A percentile compares a stretch with the other conserved stretches of the same genome.
Conservation (phyloP, 2,329 filamentous ascomycete species). For the Alternaria sp. region DNA sequence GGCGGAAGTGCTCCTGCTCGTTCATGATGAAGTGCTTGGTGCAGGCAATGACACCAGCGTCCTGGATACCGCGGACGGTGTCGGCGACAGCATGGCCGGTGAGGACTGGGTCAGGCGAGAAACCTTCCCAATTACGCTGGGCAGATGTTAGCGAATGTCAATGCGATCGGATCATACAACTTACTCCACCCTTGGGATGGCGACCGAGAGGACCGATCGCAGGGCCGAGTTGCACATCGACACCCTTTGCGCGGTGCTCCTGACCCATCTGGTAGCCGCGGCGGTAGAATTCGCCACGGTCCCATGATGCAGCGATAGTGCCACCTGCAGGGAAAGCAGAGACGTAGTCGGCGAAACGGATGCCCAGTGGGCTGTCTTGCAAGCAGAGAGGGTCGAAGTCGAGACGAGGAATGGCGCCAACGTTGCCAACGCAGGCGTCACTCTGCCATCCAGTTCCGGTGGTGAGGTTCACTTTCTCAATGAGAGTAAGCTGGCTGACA, state of each 20-base stretch:
- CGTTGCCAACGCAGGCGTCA: conserved; percentile 68
- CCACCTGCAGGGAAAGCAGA: conserved; percentile 82
- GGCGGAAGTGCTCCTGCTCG: conserved; percentile 72
- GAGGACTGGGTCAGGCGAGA: conserved; percentile 76
- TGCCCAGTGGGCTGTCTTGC: conserved; percentile 83
- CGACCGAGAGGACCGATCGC: conserved; percentile 77
- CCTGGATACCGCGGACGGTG: conserved; percentile 80
- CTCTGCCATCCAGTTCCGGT: conserved; percentile 78
- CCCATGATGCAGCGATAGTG: conserved; percentile 83
- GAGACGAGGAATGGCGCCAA: conserved; percentile 71
- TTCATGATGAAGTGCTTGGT: conserved; percentile 65
- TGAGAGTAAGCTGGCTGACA: conserved; percentile 80
- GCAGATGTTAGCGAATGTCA: conserved; percentile 1
- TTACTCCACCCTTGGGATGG: conserved; percentile 65
- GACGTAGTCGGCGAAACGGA: conserved; percentile 78
- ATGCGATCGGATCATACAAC: conserved; percentile 38
- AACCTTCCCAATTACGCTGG: conserved; percentile 50
- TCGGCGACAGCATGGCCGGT: conserved; percentile 74
- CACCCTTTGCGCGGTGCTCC: conserved; percentile 76
- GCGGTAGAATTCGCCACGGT: conserved; percentile 71
- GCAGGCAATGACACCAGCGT: conserved; percentile 80
- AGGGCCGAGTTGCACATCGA: conserved; percentile 77
- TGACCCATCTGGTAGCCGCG: conserved; percentile 76
- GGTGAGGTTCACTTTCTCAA: conserved; percentile 94
- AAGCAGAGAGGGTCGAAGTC: conserved; percentile 78